phyloP scores from a whole-genome alignment of 768 basidiomycete species.

The Tricholoma sp. region DNA sequence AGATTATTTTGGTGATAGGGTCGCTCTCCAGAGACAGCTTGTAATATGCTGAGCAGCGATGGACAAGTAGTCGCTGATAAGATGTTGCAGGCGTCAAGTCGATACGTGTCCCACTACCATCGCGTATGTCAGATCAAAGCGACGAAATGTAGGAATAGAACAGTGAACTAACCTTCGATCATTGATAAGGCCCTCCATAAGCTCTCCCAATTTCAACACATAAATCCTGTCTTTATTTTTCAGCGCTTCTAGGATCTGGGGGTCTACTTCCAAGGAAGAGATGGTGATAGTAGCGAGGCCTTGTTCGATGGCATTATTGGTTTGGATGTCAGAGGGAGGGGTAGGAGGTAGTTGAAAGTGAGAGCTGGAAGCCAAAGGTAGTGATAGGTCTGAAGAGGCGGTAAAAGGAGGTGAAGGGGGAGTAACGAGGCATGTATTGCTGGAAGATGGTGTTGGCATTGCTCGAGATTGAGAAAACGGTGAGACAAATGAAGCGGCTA shows the following conservation, averaged over 20 bases:
- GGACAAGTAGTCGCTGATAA: constrained; percentile 82
- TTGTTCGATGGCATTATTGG: constrained; percentile 14
- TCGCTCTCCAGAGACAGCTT: constrained; percentile 70
- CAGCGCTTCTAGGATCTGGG: constrained; percentile 80
- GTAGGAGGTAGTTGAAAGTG: constrained; percentile 16
- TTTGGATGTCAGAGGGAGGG: constrained; percentile 20
- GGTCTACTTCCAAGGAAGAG: constrained; percentile 51
- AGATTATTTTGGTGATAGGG: constrained; percentile 55
- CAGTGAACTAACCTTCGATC: constrained; percentile 57
- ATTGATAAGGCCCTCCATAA: constrained; percentile 73
- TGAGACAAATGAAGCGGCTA: constrained; percentile 11
- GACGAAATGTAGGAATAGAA: background rate
- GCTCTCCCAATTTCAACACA: constrained; percentile 84
- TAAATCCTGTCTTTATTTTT: constrained; percentile 84
- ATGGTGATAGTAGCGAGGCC: constrained; percentile 11
- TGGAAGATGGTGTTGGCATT: constrained; percentile 12
- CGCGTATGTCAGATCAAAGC: constrained; percentile 17
- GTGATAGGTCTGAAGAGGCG: constrained; percentile 15
- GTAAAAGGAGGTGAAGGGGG: constrained; percentile 11
- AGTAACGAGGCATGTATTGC: constrained; percentile 7
- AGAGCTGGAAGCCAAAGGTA: constrained; percentile 10
- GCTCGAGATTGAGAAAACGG: constrained; percentile 4
- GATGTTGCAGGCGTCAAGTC: constrained; percentile 68
- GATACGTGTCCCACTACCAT: constrained; percentile 45
- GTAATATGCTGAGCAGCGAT: constrained; percentile 82